Base-by-base conservation (phyloP, 345 rosid species). In the Camelina laxa region DNA sequence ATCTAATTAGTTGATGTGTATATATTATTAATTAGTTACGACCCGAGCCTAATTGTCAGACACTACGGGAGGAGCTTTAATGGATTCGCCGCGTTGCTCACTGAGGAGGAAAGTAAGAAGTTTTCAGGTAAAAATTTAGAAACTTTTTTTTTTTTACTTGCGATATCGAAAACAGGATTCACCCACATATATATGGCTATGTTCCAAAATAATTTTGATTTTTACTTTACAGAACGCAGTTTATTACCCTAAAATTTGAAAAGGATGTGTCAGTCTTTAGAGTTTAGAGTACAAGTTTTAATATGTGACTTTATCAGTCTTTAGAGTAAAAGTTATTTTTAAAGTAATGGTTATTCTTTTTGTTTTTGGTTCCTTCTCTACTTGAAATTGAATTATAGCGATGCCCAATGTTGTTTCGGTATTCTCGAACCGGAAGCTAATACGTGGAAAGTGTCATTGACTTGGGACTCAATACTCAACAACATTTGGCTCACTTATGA, bases 61-160 rank as follows among this genome's bases (percentile, higher is more conserved):
- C 42, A 73, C 64, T 73, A 24, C 24, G 56, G 47, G 64, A 55
- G 9, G 24, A 8, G 36, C 17, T 54, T 73, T 41, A 47, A 73
- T 19, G 77, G 77, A 36, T 73, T 73, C 17, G 47, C 70, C 11
- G 77, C 77, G 20, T 54, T 45, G 77, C 77, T 73, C 63, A 73
- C 77, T 30, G 77, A 54, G 47, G 70, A 64, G 24, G 77, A 73
- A 64, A 20, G 54, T 38, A 64, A 54, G 47, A 73, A 19, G 55
- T 64, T 64, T 54, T 63, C 53, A 64, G 70, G 70, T 73, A 38
- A 38, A 38, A 9, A 38, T 38, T 38, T 38, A 4, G 41, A 38
- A 38, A 38, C 12, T 38, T 10, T 33, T 27, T 35, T 36, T 38
- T 9, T 9, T 7, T 7, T 3, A 38, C 13, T 38, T 38, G 13